phyloP scores from a whole-genome alignment of 2,329 filamentous ascomycete species.

The Diaporthe australafricana region DNA sequence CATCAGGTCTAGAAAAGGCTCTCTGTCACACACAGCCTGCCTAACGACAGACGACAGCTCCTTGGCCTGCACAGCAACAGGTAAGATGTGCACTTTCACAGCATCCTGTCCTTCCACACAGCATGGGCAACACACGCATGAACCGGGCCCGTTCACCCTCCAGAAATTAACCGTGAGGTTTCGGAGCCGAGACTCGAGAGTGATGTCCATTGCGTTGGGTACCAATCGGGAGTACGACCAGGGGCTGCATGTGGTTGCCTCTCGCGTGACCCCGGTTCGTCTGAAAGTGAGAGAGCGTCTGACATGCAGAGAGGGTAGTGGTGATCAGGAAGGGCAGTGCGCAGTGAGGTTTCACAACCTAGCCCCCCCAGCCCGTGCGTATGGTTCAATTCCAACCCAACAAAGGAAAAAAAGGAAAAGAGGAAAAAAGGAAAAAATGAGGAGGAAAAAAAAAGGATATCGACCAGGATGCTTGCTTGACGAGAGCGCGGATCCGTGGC shows the following conservation, averaged over 20 bases:
- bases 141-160: background rate
- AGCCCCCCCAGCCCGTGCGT: background rate
- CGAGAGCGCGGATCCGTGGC: background rate
- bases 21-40: no score
- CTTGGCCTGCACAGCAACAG: no score
- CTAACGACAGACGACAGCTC: no score
- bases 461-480: background rate
- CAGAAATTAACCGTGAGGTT: background rate
- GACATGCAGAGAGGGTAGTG: constrained; percentile 5
- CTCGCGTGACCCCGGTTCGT: constrained; percentile 12
- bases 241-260: background rate
- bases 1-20: background rate
- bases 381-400: constrained; percentile 12
- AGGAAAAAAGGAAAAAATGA: background rate
- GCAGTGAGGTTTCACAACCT: constrained; percentile 15
- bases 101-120: background rate
- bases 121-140: background rate
- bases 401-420: background rate
- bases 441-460: background rate
- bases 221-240: background rate
- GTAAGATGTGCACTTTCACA: no score
- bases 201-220: background rate
- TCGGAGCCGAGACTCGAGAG: constrained; percentile 8
- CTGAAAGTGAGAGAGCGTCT: constrained; percentile 1
- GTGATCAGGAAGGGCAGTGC: background rate